A percentile compares a stretch with the other conserved stretches of the same genome.
These are phyloP conservation scores for Solanum sitiens DNA, from an alignment of 257 asterid genomes.

Conservation along the genomic window DNA sequence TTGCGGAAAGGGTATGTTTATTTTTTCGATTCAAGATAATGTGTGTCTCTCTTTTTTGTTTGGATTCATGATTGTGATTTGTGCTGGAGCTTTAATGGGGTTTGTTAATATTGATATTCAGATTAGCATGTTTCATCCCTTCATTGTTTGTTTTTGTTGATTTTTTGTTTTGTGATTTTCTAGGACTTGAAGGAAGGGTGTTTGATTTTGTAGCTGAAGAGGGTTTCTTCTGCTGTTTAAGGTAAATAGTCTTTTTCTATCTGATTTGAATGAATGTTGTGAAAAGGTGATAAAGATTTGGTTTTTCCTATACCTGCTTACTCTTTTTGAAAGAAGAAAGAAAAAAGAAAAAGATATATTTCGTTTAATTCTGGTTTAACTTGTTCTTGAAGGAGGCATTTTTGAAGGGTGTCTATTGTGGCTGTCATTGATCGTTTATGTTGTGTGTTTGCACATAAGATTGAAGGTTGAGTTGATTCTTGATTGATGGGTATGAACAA, in stretches of 20 bases:
- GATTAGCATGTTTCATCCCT: background rate
- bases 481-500: slow-evolving; percentile 24
- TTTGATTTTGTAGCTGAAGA: slow-evolving; percentile 53
- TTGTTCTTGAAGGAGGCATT: slow-evolving; percentile 1
- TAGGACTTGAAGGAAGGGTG: slow-evolving; percentile 13
- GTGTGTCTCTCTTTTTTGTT: background rate
- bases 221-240: slow-evolving; percentile 6
- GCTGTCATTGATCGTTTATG: slow-evolving; percentile 3
- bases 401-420: background rate
- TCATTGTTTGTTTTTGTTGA: slow-evolving; percentile 11
- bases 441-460: slow-evolving; percentile 4
- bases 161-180: slow-evolving; percentile 14
- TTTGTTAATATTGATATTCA: slow-evolving; percentile 1
- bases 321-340: background rate
- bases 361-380: background rate
- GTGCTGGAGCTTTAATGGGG: slow-evolving; percentile 26
- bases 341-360: background rate
- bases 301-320: background rate
- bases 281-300: background rate
- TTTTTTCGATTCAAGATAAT: background rate
- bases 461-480: slow-evolving; percentile 13
- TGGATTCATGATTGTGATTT: slow-evolving; percentile 17
- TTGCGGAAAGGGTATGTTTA: background rate
- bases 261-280: background rate
- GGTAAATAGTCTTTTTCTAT: background rate